A percentile compares a stretch with the other conserved stretches of the same genome.
These are phyloP conservation scores for Priceomyces haplophilus DNA, from an alignment of 805 yeast species.

Conservation along the genomic window DNA sequence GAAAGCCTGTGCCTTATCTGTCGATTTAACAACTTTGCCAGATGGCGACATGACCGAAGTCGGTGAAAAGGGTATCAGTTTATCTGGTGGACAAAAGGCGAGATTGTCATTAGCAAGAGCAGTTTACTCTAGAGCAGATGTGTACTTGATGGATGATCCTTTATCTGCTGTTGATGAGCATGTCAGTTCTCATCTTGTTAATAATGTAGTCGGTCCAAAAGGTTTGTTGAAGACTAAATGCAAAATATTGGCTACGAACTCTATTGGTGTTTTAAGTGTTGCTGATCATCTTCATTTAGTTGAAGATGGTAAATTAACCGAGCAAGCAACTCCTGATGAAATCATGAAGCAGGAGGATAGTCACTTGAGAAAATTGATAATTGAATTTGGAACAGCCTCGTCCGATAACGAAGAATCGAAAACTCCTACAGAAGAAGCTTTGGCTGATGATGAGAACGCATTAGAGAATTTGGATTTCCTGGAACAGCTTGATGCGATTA, in stretches of 20 bases:
- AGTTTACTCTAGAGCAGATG: constrained; percentile 90
- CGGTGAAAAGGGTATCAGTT: constrained; percentile 95
- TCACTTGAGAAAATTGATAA: constrained; percentile 51
- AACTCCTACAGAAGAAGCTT: constrained; percentile 10
- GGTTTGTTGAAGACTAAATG: constrained; percentile 77
- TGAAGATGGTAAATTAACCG: constrained; percentile 63
- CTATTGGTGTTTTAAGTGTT: constrained; percentile 72
- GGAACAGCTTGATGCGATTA: constrained; percentile 25
- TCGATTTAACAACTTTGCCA: constrained; percentile 76
- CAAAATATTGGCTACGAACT: constrained; percentile 80
- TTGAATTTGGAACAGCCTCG: constrained; percentile 58
- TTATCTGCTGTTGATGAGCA: constrained; percentile 97
- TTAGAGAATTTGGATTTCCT: constrained; percentile 33
- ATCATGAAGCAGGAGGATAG: constrained; percentile 47
- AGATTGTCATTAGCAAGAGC: constrained; percentile 93
- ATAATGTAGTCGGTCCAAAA: constrained; percentile 74
- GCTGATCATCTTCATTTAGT: constrained; percentile 72
- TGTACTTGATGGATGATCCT: constrained; percentile 87
- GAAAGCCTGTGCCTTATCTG: constrained; percentile 81
- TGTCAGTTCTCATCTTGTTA: constrained; percentile 82
- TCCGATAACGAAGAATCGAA: constrained; percentile 14
- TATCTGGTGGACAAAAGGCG: constrained; percentile 98
- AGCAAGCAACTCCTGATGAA: constrained; percentile 60
- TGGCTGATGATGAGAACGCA: constrained; percentile 12
- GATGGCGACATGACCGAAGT: constrained; percentile 91